A percentile compares a stretch with the other conserved stretches of the same genome.
Conservation (phyloP, 306 rosid species). For the Urtica urens region DNA sequence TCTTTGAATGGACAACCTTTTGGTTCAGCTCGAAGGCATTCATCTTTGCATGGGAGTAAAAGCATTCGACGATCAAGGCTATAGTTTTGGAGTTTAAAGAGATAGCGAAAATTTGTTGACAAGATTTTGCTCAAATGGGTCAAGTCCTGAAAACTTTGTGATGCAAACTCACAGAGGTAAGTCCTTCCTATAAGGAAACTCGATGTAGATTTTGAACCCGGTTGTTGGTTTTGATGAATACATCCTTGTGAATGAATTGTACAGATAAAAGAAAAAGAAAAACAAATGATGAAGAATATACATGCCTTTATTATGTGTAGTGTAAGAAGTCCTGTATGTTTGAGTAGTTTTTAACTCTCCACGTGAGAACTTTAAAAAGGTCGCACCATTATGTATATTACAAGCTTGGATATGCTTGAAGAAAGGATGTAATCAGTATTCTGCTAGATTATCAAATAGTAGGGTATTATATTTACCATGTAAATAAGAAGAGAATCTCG, state of each 20-base stretch:
- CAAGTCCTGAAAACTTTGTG: too few species aligned
- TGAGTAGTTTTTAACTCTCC: slow-evolving; percentile 1
- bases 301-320: not conserved
- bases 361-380: too few species aligned
- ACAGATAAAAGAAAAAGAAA: slow-evolving; percentile 8
- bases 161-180: slow-evolving; percentile 10
- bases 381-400: too few species aligned
- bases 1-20: slow-evolving; percentile 48
- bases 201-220: not conserved
- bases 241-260: slow-evolving; percentile 5
- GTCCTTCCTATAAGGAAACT: not conserved
- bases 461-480: too few species aligned
- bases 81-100: slow-evolving; percentile 27
- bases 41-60: slow-evolving; percentile 42
- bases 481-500: slow-evolving; percentile 9
- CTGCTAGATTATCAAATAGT: too few species aligned
- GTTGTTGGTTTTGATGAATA: slow-evolving; percentile 11
- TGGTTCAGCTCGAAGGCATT: slow-evolving; percentile 47
- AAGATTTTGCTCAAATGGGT: not conserved
- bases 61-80: slow-evolving; percentile 58
- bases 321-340: not conserved
- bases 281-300: slow-evolving; percentile 1
- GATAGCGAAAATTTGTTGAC: not conserved
- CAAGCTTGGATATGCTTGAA: too few species aligned
- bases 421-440: too few species aligned